phyloP scores from a whole-genome alignment of 2,329 filamentous ascomycete genomes.

The Zarea fungicola region DNA sequence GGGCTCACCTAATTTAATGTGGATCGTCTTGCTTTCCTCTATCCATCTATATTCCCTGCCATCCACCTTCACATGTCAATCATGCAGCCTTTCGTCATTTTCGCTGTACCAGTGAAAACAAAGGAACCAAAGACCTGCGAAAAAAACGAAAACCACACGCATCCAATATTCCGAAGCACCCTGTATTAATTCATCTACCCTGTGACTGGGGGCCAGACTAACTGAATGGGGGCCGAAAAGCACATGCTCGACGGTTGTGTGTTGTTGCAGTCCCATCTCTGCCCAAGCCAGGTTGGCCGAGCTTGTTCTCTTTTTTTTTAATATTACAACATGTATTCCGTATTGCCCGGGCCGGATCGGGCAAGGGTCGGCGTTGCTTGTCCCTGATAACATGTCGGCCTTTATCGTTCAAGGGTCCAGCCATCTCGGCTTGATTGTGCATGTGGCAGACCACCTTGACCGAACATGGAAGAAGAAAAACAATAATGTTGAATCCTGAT shows the following conservation, averaged over 20 bases:
- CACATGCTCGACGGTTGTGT: slow-evolving; percentile 2
- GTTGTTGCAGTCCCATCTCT: no score
- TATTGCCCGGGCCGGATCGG: no score
- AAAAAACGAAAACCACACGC: neutral
- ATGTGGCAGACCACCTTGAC: neutral
- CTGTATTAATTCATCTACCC: neutral
- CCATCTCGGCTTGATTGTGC: neutral
- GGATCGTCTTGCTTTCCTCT: neutral
- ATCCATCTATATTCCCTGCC: neutral
- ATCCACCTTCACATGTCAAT: slow-evolving; percentile 11
- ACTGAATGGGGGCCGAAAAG: neutral
- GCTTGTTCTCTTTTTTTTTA: no score
- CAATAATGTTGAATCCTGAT: neutral
- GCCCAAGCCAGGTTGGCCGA: neutral
- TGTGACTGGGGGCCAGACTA: neutral
- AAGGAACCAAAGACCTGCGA: no score
- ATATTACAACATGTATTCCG: no score
- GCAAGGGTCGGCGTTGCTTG: no score
- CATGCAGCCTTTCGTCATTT: neutral
- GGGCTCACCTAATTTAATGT: slow-evolving; percentile 8
- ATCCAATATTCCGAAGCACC: neutral
- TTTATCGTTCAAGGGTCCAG: neutral
- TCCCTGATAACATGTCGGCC: neutral
- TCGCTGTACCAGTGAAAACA: no score
- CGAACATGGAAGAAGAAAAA: neutral